Evolutionary conservation across 2,329 filamentous ascomycete species (phyloP), one percentile per base, ranked within the genome.

Genomic region (Ambrosiella cleistominuta): DNA sequence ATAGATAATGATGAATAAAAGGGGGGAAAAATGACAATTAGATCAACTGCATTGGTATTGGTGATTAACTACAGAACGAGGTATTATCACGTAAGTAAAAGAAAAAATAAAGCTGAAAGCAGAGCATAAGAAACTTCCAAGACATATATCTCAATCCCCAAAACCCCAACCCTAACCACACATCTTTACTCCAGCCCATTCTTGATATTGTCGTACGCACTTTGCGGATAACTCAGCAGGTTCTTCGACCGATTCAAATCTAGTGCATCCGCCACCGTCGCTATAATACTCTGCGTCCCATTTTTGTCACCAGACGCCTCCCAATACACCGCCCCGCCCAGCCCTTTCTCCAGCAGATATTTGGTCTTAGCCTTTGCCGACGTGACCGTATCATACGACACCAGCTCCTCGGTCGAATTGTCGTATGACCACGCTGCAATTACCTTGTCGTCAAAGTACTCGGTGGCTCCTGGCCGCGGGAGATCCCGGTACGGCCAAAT

Each of bases 261-360:
- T 61, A 83, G 67, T 2, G 64, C 66, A 44, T 68, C 68, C 2
- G 75, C 73, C 61, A 79, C 66, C 7, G 75, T 75, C 15, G 70
- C 67, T 17, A 86, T 79, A 62, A 93, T 70, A 64, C 84, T 88
- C 17, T 64, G 62, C 1, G 64, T 65, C 38, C 72, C 76, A 0
- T 62, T 63, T 62, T 68, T 71, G 65, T 94, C 88, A 11, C 80
- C 82, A 63, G 80, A 85, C 8, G 80, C 83, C 69, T 94, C 87
- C 88, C 88, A 95, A 77, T 85, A 94, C 74, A 93, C 86, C 0
- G 79, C 82, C 11, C 88, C 88, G 1, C 85, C 87, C 1, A 94
- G 75, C 0, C 77, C 72, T 57, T 74, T 73, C 19, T 71, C 64
- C 63, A 72, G 70, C 62, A 93, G 74, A 65, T 83, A 93, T 7